Base-by-base conservation (phyloP, 768 basidiomycete species). In the Cystobasidium onofrii region DNA sequence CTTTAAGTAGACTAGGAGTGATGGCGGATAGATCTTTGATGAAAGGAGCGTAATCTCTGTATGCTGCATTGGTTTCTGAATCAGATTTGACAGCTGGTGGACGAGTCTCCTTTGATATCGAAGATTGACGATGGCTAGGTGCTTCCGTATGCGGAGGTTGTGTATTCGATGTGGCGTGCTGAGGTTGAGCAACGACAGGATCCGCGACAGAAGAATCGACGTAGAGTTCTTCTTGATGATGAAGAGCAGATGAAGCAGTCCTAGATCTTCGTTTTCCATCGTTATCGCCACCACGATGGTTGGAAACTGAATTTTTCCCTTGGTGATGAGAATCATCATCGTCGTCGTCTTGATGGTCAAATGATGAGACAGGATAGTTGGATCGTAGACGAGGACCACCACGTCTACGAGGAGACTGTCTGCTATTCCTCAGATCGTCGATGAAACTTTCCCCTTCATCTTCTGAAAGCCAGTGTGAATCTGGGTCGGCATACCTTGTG, bases 381-480 rank as follows among this genome's bases (percentile, higher is more conserved):
- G 57, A 27, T 29, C 33, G 57, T 60, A 60, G 20, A 27, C 57
- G 17, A 34, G 57, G 57, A 25, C 57, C 57, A 34, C 57, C 57
- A 60, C 57, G 57, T 60, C 57, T 60, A 6, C 57, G 57, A 29
- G 57, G 57, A 15, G 57, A 60, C 15, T 60, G 57, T 10, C 29
- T 20, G n/a, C 66, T 36, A 43, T 25, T n/a, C 39, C 12, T 1
- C 17, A 73, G 31, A 25, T 55, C 33, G n/a, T 62, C 61, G 1
- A 20, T 4, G 17, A 50, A 44, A 17, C 36, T 10, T 39, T n/a
- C 61, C 23, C 25, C 52, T 62, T 79, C 78, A 69, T 79, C 77
- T 44, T 79, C 78, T 0, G 76, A 77, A 17, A 77, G 52, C 77
- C 77, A 79, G 46, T 78, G 78, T n/a, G 76, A 60, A 23, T 77